Base-by-base conservation (phyloP, 768 basidiomycete genomes). In the Suillus alpinus region DNA sequence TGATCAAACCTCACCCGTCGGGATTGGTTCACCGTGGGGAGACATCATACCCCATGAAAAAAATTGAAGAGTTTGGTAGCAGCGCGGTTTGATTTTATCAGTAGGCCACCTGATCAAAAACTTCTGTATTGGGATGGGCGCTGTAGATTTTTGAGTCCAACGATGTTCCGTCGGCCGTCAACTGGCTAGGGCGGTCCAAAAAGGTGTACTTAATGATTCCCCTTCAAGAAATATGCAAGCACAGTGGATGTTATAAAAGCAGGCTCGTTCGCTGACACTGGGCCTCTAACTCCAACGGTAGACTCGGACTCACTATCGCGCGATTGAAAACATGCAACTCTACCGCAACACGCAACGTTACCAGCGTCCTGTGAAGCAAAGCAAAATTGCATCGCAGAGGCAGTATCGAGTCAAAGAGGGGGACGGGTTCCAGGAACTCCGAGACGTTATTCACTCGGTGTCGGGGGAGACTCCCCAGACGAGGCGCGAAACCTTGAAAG, bases 351-450 rank as follows among this genome's bases (percentile, higher is more conserved):
- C 9, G 4, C 43, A 44, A 12, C 2, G 23, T 26, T 23, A 26
- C 23, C 44, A 46, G 23, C 44, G 44, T 26, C 44, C 44, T 46
- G 44, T 18, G 20, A 58, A 41, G 53, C 51, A 43, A 31, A 39
- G 44, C 36, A 61, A 63, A 43, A 58, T 44, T 16, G 49, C 56
- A 39, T 71, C 71, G 4, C 71, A 74, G 26, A 61, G 71, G 57
- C 67, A 63, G 31, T 73, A 74, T 34, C 71, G 71, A 18, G 67
- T 64, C 52, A 72, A 72, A 58, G 71, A 74, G 58, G 66, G 65
- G n/a, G 69, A 69, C 50, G 69, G 72, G 32, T 74, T 73, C 64
- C 58, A 64, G n/a, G 73, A 74, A 36, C 68, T 73, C 18, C 69
- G 69, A 41, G 59, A 66, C 5, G 65, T 69, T 13, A 32, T 72